Conservation (phyloP, 139 green algal genomes). For the Parachlorella kessleri region DNA sequence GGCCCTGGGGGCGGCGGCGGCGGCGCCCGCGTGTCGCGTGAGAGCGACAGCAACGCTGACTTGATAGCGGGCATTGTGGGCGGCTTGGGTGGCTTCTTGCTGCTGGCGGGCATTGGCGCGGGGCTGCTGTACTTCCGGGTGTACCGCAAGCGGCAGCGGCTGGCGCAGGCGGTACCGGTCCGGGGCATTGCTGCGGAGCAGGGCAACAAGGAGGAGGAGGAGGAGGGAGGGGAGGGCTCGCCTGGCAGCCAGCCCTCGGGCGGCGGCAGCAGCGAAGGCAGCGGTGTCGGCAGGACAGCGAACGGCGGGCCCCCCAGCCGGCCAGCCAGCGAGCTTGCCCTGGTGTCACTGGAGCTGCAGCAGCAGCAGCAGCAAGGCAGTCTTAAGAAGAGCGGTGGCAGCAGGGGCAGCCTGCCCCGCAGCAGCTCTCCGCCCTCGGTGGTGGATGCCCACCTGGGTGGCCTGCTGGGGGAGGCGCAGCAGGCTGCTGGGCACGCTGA, state of each 20-base stretch:
- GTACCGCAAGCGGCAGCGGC: no score
- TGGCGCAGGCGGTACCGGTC: no score
- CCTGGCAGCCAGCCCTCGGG: background rate
- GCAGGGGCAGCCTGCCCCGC: background rate
- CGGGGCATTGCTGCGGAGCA: background rate
- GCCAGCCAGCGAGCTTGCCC: background rate
- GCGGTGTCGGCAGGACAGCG: no score
- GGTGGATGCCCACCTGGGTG: conserved; percentile 5
- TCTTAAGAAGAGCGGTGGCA: background rate
- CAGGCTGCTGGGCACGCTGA: no score
- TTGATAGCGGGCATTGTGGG: conserved; percentile 9
- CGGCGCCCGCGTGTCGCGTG: background rate
- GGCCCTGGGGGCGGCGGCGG: background rate
- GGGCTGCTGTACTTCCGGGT: conserved; percentile 2
- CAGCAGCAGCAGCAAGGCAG: no score
- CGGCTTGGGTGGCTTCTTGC: background rate
- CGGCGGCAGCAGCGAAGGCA: no score
- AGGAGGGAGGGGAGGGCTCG: background rate
- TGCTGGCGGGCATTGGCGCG: background rate
- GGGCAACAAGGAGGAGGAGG: background rate
- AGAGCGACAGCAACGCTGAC: background rate
- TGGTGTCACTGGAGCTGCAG: no score
- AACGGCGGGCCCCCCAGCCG: no score
- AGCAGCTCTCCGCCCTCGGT: conserved; percentile 11
- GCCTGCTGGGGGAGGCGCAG: background rate